Conservation (phyloP, 768 basidiomycete genomes). For the Macrolepiota fuliginosa region DNA sequence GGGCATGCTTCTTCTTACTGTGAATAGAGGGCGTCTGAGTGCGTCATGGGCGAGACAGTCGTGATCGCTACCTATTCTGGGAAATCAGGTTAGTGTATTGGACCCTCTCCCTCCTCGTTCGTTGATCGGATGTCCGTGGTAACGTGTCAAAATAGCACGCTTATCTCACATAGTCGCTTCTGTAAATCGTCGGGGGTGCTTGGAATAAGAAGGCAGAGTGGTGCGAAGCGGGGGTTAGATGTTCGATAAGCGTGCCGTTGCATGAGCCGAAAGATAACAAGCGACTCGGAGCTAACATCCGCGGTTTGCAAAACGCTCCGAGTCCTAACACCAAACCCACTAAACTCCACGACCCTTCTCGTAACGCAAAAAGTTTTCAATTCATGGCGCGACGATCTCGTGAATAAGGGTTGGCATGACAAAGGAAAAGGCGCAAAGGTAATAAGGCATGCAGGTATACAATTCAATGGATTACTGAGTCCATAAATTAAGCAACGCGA, state of each 20-base stretch:
- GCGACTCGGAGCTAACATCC: not conserved
- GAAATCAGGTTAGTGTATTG: not conserved
- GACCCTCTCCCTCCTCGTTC: not conserved
- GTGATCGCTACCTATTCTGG: not conserved
- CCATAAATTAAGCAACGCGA: conserved; percentile 11
- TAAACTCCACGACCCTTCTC: not conserved
- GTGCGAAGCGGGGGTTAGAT: not conserved
- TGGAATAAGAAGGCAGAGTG: not conserved
- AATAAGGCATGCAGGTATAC: not conserved
- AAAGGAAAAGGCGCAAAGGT: not conserved
- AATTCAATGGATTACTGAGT: not conserved
- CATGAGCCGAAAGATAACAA: not conserved
- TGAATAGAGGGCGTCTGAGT: not conserved
- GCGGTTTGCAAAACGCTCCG: not conserved
- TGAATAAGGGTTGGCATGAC: not conserved
- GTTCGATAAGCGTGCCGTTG: not conserved
- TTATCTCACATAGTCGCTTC: not conserved
- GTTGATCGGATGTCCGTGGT: conserved; percentile 5
- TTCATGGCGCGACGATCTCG: not conserved
- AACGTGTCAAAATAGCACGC: not conserved
- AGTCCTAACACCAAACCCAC: not conserved
- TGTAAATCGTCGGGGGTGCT: not conserved
- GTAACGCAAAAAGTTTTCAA: not conserved
- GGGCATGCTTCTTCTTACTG: not conserved
- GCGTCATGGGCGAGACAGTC: conserved; percentile 6